Conservation (phyloP, 2,329 filamentous ascomycete genomes). For the Ascocoryne sarcoides region DNA sequence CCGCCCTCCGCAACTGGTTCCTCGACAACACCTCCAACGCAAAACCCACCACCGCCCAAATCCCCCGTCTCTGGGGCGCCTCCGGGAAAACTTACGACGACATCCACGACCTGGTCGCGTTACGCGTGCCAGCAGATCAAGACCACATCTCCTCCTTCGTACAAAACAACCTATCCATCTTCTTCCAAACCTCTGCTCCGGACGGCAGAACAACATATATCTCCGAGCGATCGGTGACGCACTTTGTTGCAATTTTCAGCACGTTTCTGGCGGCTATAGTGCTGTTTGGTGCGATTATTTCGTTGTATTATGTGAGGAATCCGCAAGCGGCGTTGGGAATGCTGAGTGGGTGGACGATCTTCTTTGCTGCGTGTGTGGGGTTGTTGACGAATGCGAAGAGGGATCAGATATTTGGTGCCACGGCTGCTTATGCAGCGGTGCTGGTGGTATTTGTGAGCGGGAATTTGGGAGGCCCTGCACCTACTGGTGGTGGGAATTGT, state of each 20-base stretch:
- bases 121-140: constrained; percentile 18
- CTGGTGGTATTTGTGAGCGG: constrained; percentile 20
- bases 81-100: constrained; percentile 12
- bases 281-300: constrained; percentile 14
- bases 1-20: constrained; percentile 18
- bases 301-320: constrained; percentile 11
- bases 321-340: constrained; percentile 9
- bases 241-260: constrained; percentile 5
- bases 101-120: constrained; percentile 20
- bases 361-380: constrained; percentile 15
- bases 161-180: constrained; percentile 18
- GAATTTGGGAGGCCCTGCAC: constrained; percentile 7
- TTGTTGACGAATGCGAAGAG: constrained; percentile 16
- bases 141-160: constrained; percentile 25
- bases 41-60: neutral
- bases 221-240: constrained; percentile 5
- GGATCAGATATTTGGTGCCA: constrained; percentile 14
- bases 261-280: constrained; percentile 7
- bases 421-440: constrained; percentile 17
- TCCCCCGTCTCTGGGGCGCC: constrained; percentile 18
- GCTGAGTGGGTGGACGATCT: constrained; percentile 10
- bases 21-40: constrained; percentile 3
- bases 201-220: constrained; percentile 5
- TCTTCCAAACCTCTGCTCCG: neutral
- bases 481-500: neutral